Evolutionary conservation across 176 grass and related monocot species (phyloP), one percentile per base, ranked within the genome.

Genomic region (Zoysia japonica): DNA sequence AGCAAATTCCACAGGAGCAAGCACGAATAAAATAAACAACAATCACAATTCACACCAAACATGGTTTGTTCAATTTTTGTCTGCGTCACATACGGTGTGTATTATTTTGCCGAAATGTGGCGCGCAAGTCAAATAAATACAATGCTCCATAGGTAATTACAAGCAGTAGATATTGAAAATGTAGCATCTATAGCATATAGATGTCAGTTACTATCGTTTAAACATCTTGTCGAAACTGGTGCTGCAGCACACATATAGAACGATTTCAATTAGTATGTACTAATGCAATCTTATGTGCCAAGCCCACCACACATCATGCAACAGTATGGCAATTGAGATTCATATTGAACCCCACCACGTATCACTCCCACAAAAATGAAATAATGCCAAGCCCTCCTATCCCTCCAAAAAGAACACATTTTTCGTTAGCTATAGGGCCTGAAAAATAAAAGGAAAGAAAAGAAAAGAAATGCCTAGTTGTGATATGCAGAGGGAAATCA

Each of bases 1-100:
- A 79, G 41, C 4, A 69, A 56, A 19, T 74, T 56, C 35, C 5
- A 87, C 35, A 44, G 49, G 17, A 76, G 45, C 36, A 82, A 74
- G 28, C 36, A 85, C 51, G 3, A 70, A 85, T 20, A 60, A 59
- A 74, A 2, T 37, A 70, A 80, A 75, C 28, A 2, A 61, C n/a
- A 85, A 77, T 65, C 8, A 70, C 28, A 28, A 28, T 28, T 28
- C 28, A 28, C 28, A 28, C 28, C 28, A 28, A 28, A 28, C 28
- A 28, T 56, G 48, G n/a, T 44, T 55, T 0, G 46, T 39, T n/a
- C 19, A 65, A 75, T 46, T 50, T 42, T 3, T 67, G 61, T 78
- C 60, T 19, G 47, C 15, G 67, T 54, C 15, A 44, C 46, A 74
- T 65, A 1, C 39, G 8, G 7, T 11, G 35, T 43, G 38, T 44